These are phyloP conservation scores for Aspergillus sclerotioniger DNA, from an alignment of 495 filamentous ascomycete species.

Conservation along the genomic window DNA sequence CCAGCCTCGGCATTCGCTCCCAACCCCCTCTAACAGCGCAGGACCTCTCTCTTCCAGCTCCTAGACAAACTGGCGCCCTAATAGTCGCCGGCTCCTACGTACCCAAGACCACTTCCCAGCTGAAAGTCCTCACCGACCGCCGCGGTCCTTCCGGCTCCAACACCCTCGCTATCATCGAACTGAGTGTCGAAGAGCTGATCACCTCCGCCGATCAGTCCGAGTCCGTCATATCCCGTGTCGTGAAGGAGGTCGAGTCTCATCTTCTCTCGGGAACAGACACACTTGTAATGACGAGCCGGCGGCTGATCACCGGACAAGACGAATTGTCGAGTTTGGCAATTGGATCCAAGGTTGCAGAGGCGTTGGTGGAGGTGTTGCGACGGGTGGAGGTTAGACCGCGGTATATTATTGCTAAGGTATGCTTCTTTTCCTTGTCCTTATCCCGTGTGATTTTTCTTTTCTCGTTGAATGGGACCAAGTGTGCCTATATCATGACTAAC, in stretches of 20 bases:
- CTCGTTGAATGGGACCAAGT: slow-evolving; percentile 2
- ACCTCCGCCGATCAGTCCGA: slow-evolving; percentile 25
- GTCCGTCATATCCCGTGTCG: slow-evolving; percentile 23
- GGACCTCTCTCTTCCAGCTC: slow-evolving; percentile 34
- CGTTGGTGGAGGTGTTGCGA: slow-evolving; percentile 43
- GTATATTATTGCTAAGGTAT: slow-evolving; percentile 55
- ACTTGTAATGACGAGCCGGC: slow-evolving; percentile 53
- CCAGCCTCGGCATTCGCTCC: slow-evolving; percentile 46
- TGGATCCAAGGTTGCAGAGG: slow-evolving; percentile 42
- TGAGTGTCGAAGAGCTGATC: slow-evolving; percentile 46
- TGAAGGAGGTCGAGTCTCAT: slow-evolving; percentile 26
- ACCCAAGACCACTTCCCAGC: slow-evolving; percentile 53
- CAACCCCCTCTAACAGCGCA: slow-evolving; percentile 44
- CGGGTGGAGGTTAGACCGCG: slow-evolving; percentile 44
- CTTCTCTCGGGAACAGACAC: slow-evolving; percentile 40
- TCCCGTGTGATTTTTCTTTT: not conserved
- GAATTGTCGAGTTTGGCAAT: slow-evolving; percentile 46
- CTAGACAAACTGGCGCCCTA: slow-evolving; percentile 40
- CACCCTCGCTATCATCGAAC: slow-evolving; percentile 45
- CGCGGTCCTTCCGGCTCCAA: slow-evolving; percentile 24
- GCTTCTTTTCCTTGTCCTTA: not conserved
- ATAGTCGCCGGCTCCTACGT: slow-evolving; percentile 56
- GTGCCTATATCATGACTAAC: not conserved
- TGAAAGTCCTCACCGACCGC: slow-evolving; percentile 37
- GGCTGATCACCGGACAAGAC: slow-evolving; percentile 45